Conservation (phyloP, 345 rosid genomes). For the Litchi chinensis region DNA sequence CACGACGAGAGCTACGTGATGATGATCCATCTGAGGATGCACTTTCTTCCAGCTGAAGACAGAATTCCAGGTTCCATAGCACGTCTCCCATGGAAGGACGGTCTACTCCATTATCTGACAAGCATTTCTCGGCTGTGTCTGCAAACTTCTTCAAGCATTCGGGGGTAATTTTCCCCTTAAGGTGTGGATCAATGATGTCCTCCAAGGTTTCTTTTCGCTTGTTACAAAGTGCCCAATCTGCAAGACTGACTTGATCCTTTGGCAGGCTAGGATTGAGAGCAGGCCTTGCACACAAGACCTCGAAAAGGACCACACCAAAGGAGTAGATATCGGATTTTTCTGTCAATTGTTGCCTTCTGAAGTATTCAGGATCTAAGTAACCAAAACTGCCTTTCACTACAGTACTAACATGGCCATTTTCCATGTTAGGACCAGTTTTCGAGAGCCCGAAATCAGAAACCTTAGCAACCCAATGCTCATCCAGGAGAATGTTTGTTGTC, state of each 20-base stretch:
- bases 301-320: constrained; percentile 87
- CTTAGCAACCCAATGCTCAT: constrained; percentile 84
- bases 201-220: constrained; percentile 52
- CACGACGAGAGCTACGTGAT: constrained; percentile 18
- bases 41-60: constrained; percentile 59
- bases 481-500: constrained; percentile 84
- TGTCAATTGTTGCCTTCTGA: constrained; percentile 74
- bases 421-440: constrained; percentile 76
- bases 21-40: constrained; percentile 36
- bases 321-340: constrained; percentile 92
- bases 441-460: constrained; percentile 87
- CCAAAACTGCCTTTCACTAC: constrained; percentile 93
- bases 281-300: constrained; percentile 72
- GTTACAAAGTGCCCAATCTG: constrained; percentile 77
- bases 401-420: constrained; percentile 81
- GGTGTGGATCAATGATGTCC: constrained; percentile 61
- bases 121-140: constrained; percentile 63
- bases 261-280: constrained; percentile 71
- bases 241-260: constrained; percentile 82
- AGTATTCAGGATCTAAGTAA: constrained; percentile 87
- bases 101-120: constrained; percentile 49
- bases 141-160: constrained; percentile 62
- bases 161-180: constrained; percentile 50
- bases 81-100: constrained; percentile 81
- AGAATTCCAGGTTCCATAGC: constrained; percentile 69